Base-by-base conservation (phyloP, 2,329 filamentous ascomycete species). In the Fusarium coicis region DNA sequence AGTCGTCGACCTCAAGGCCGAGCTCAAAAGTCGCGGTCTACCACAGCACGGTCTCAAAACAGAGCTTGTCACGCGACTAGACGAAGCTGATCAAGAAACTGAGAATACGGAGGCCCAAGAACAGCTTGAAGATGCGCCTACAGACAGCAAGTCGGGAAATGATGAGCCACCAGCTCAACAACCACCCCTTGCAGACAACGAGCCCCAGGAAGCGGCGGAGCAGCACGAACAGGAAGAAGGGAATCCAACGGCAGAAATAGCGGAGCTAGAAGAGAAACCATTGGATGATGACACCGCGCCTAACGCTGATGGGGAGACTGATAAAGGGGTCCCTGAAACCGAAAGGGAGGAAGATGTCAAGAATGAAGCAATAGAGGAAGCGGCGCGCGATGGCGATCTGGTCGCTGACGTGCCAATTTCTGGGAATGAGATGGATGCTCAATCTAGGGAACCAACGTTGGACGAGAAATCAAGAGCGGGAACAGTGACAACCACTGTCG, bases 1-100 rank as follows among this genome's bases (percentile, higher is more conserved):
- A 83, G 93, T 96, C 71, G 86, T 91, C 39, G 92, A 95, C 77
- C 87, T 96, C 66, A 93, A 92, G 81, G 89, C 89, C 28, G 92
- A 95, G 84, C 87, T 95, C 46, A 94, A 93, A 82, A 86, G 85
- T 66, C 89, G 93, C 72, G 90, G 91, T n/a, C 87, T 95, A 43
- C 84, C 90, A 10, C 88, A 90, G 69, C 88, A 89, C 30, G 93
- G 93, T 14, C 86, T 94, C 58, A 93, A 95, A 80, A 87, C 90
- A 30, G 93, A 92, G 67, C 88, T 95, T 52, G 86, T 95, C 63
- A 88, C 91, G 68, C 89, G 92, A 66, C 83, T 96, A 34, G 70
- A 49, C n/a, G 72, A 74, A 53, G 66, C 63, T 36, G 76, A 78
- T n/a, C 46, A 69, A 19, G 63, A 76, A 19, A 26, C 43, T 11